Evolutionary conservation across 352 stramenopile species (phyloP).

Genomic region (Pythium catenulatum): DNA sequence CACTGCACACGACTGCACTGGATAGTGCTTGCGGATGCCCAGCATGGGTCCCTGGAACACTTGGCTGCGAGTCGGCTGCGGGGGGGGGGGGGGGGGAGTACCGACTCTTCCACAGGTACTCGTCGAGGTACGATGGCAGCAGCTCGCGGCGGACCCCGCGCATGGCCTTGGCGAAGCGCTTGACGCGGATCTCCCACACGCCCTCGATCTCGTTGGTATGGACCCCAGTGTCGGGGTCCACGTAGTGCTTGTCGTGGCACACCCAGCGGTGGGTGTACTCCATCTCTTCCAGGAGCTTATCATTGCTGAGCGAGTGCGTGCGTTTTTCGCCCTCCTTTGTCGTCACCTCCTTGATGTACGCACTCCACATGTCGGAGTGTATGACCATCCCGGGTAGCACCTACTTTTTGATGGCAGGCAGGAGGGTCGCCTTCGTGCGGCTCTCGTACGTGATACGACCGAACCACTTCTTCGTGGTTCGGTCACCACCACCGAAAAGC

Average conservation of each 20-base stretch:
- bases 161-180: constrained; percentile 33
- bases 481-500: too few relatives aligned
- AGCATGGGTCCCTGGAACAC: too few relatives aligned
- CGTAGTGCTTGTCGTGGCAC: constrained; percentile 14
- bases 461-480: constrained; percentile 53
- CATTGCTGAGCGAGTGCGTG: background rate
- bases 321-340: background rate
- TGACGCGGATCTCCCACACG: constrained; percentile 36
- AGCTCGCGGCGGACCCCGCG: constrained; percentile 4
- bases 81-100: too few relatives aligned
- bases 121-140: constrained; percentile 21
- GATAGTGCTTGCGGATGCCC: too few relatives aligned
- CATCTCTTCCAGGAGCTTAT: background rate
- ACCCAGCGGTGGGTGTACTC: constrained; percentile 38
- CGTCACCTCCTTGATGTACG: background rate
- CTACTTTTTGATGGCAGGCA: background rate
- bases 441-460: constrained; percentile 28
- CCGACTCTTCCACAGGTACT: constrained; percentile 48
- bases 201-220: constrained; percentile 43
- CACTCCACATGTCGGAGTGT: background rate
- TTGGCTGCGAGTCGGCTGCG: too few relatives aligned
- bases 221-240: constrained; percentile 15
- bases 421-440: constrained; percentile 32
- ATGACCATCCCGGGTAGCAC: background rate
- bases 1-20: too few relatives aligned